Conservation (phyloP, 257 asterid species). For the Gentiana straminea region DNA sequence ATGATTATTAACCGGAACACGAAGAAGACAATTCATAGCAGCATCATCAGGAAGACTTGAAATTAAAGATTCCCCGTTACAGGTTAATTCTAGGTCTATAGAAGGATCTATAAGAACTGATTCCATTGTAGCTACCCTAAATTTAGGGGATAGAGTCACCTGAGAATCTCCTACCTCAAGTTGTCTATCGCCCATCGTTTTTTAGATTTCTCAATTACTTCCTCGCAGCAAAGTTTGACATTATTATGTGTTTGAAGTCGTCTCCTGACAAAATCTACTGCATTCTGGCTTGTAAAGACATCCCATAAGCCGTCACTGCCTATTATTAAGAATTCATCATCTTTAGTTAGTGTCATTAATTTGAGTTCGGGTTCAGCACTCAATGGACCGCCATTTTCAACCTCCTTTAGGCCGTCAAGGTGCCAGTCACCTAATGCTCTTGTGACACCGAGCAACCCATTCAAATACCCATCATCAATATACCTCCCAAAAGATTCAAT, state of each 20-base stretch:
- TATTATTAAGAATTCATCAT: slow-evolving; percentile 81
- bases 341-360: slow-evolving; percentile 50
- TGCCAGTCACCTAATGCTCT: slow-evolving; percentile 95
- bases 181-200: slow-evolving; percentile 62
- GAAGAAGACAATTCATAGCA: no score
- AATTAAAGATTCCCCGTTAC: no score
- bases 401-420: slow-evolving; percentile 69
- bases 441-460: slow-evolving; percentile 65
- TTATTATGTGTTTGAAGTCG: slow-evolving; percentile 73
- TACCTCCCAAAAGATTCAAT: slow-evolving; percentile 74
- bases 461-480: slow-evolving; percentile 62
- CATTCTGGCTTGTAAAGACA: slow-evolving; percentile 71
- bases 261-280: slow-evolving; percentile 72
- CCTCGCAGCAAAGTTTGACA: slow-evolving; percentile 66
- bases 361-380: slow-evolving; percentile 88
- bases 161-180: no score
- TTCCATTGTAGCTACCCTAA: no score
- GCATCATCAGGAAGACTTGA: no score
- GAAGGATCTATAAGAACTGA: no score
- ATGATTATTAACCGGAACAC: no score
- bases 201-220: slow-evolving; percentile 70
- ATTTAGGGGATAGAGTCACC: no score
- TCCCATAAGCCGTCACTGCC: slow-evolving; percentile 94
- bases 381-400: slow-evolving; percentile 56
- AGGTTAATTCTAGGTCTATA: no score